These are phyloP conservation scores for Talaromyces sp. DNA, from an alignment of 2,329 filamentous ascomycete genomes.

Conservation along the genomic window DNA sequence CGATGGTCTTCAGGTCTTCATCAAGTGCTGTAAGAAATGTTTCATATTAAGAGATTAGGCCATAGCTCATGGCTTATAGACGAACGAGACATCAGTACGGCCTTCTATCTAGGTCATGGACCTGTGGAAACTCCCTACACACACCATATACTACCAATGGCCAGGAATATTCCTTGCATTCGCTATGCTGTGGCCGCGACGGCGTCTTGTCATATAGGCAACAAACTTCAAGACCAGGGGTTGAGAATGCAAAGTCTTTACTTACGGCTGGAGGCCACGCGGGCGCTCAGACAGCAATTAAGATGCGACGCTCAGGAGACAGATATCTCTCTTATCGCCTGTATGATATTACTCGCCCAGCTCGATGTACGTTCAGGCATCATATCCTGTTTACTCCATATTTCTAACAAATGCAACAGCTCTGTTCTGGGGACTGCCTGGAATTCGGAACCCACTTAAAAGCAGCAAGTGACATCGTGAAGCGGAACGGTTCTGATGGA, in stretches of 20 bases:
- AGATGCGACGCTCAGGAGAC: background rate
- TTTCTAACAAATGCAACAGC: background rate
- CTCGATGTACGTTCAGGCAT: background rate
- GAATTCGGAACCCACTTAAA: background rate
- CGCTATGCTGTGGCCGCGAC: slow-evolving; percentile 1
- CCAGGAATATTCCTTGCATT: background rate
- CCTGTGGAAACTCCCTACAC: background rate
- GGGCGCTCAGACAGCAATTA: background rate
- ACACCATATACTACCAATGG: background rate
- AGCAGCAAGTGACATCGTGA: background rate
- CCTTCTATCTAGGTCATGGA: background rate
- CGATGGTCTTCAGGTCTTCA: background rate
- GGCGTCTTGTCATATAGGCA: background rate
- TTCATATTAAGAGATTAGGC: no score
- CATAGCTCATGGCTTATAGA: background rate
- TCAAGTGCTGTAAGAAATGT: background rate
- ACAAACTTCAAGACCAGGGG: background rate
- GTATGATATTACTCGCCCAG: slow-evolving; percentile 3
- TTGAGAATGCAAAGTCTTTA: background rate
- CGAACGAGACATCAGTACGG: background rate
- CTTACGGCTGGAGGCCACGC: background rate
- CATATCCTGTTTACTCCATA: no score
- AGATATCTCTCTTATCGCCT: background rate
- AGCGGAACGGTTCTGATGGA: background rate
- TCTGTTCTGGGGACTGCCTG: background rate